phyloP scores from a whole-genome alignment of 768 basidiomycete species.

The Tricholoma hemisulphureum region DNA sequence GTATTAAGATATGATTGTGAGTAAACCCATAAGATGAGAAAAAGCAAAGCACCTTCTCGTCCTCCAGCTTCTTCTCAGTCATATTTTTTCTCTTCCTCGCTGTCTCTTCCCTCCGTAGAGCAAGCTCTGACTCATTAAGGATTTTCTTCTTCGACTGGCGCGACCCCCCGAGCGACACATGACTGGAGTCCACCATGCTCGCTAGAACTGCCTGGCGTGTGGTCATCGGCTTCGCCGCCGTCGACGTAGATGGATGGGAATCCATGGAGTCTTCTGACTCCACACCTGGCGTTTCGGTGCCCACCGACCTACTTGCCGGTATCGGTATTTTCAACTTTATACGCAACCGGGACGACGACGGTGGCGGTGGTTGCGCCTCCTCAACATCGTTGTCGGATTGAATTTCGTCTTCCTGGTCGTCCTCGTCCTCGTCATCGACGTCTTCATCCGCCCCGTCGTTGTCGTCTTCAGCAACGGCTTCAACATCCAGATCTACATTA shows the following conservation, averaged over 20 bases:
- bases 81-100: constrained; percentile 79
- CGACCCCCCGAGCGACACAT: constrained; percentile 52
- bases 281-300: constrained; percentile 20
- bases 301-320: constrained; percentile 16
- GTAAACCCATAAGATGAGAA: background rate
- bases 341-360: constrained; percentile 14
- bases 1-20: background rate
- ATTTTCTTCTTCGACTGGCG: constrained; percentile 22
- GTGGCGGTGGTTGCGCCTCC: background rate
- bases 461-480: constrained; percentile 37
- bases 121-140: constrained; percentile 22
- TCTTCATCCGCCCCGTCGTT: constrained; percentile 31
- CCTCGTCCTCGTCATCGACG: constrained; percentile 41
- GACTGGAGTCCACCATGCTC: constrained; percentile 64
- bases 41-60: constrained; percentile 63
- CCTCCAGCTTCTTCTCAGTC: constrained; percentile 80
- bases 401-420: constrained; percentile 38
- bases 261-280: constrained; percentile 41
- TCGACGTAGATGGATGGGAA: constrained; percentile 24
- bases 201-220: constrained; percentile 71
- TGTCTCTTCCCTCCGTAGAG: constrained; percentile 67
- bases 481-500: constrained; percentile 39
- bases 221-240: constrained; percentile 43
- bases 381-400: constrained; percentile 8
- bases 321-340: constrained; percentile 20